Conservation (phyloP, 2,329 filamentous ascomycete species). For the Calcarisporium arbuscula region DNA sequence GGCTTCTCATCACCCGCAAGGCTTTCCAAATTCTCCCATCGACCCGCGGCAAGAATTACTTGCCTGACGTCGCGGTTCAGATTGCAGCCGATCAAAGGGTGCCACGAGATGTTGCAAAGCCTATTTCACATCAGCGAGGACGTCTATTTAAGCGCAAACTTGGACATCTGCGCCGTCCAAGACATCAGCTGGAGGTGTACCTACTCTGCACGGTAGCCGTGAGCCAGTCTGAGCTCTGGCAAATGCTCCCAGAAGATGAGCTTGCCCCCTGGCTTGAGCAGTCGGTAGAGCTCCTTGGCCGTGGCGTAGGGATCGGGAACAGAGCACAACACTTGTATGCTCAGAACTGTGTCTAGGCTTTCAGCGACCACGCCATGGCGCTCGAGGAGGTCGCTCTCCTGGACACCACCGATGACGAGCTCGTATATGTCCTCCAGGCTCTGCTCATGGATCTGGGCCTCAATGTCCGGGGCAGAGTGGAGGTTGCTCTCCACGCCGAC, state of each 20-base stretch:
- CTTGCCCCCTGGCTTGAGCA: slow-evolving; percentile 38
- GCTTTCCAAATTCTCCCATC: slow-evolving; percentile 25
- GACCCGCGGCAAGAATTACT: slow-evolving; percentile 19
- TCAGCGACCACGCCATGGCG: slow-evolving; percentile 26
- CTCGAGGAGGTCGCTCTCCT: slow-evolving; percentile 30
- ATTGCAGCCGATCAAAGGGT: slow-evolving; percentile 22
- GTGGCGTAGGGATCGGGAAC: slow-evolving; percentile 22
- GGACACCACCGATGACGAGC: slow-evolving; percentile 28
- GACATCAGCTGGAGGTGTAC: slow-evolving; percentile 6
- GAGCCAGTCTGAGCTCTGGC: slow-evolving; percentile 16
- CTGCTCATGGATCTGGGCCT: slow-evolving; percentile 20
- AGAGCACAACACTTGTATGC: slow-evolving; percentile 38
- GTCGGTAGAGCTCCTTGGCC: slow-evolving; percentile 27
- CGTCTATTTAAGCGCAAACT: slow-evolving; percentile 5
- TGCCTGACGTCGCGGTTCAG: slow-evolving; percentile 21
- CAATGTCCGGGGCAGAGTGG: slow-evolving; percentile 22
- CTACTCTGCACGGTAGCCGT: slow-evolving; percentile 24
- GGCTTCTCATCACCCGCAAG: slow-evolving; percentile 20
- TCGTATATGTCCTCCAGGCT: slow-evolving; percentile 29
- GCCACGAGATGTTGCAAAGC: slow-evolving; percentile 23
- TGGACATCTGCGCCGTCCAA: no score
- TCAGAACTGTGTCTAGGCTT: slow-evolving; percentile 32
- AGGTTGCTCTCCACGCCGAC: slow-evolving; percentile 37
- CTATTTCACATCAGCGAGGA: slow-evolving; percentile 11
- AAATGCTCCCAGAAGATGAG: slow-evolving; percentile 42